Percentiles rank a stretch among this genome's conserved stretches.
These are phyloP conservation scores for Fusarium hostae DNA, from an alignment of 2,329 filamentous ascomycete species.

Conservation along the genomic window DNA sequence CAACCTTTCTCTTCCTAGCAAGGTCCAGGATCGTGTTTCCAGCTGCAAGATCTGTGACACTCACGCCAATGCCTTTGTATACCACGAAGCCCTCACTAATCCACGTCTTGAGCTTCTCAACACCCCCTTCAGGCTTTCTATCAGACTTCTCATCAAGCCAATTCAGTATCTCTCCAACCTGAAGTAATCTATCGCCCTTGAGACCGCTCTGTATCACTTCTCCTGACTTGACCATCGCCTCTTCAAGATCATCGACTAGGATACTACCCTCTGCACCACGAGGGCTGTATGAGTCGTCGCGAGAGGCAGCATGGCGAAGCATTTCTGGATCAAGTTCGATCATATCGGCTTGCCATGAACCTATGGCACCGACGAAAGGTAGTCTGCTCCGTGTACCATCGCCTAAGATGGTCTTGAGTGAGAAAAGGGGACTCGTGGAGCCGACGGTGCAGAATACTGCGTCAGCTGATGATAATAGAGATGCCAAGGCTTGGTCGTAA, in stretches of 20 bases:
- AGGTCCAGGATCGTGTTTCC: conserved; percentile 45
- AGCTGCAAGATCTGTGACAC: conserved; percentile 50
- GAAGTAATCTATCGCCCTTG: conserved; percentile 66
- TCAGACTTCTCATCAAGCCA: neutral
- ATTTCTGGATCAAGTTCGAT: conserved; percentile 73
- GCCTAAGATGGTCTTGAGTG: conserved; percentile 4
- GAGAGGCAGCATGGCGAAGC: conserved; percentile 47
- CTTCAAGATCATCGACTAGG: conserved; percentile 66
- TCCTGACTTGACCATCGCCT: conserved; percentile 71
- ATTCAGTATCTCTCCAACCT: conserved; percentile 62
- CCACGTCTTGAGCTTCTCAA: conserved; percentile 12
- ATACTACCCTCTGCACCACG: conserved; percentile 38
- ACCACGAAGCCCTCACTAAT: conserved; percentile 43
- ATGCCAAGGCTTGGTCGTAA: neutral
- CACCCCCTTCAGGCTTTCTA: neutral
- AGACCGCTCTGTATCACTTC: conserved; percentile 73
- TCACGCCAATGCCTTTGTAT: conserved; percentile 43
- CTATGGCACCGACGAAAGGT: conserved; percentile 60
- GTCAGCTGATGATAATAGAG: conserved; percentile 9
- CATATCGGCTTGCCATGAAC: conserved; percentile 71
- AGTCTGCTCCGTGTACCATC: neutral
- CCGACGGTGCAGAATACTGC: conserved; percentile 36
- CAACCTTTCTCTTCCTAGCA: conserved; percentile 32
- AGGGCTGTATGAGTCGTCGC: conserved; percentile 4
- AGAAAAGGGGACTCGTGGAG: conserved; percentile 30